A percentile compares a stretch with the other conserved stretches of the same genome.
These are phyloP conservation scores for Ogataea degrootiae DNA, from an alignment of 805 yeast species.

Conservation along the genomic window DNA sequence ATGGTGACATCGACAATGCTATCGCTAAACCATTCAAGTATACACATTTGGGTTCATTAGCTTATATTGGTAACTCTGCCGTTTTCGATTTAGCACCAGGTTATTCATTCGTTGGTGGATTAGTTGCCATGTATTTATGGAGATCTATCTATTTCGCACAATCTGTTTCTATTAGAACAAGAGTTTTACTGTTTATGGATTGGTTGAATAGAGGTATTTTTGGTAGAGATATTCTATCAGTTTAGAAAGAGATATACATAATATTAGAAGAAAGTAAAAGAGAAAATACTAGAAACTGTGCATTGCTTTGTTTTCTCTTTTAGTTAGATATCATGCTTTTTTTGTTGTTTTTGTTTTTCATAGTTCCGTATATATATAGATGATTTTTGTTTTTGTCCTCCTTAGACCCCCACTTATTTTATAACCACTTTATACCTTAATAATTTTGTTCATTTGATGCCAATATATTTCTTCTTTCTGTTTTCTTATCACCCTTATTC, in stretches of 20 bases:
- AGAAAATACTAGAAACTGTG: neutral
- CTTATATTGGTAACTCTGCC: constrained; percentile 67
- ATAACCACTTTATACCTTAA: neutral
- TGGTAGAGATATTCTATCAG: constrained; percentile 41
- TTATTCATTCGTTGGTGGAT: constrained; percentile 58
- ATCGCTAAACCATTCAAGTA: constrained; percentile 56
- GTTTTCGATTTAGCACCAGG: constrained; percentile 63
- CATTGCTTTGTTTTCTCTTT: neutral
- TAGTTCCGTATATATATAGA: neutral
- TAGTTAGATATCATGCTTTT: neutral
- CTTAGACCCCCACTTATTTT: neutral
- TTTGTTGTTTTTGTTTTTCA: neutral
- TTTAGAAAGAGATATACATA: constrained; percentile 1
- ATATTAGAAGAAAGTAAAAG: no score
- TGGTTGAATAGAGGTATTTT: constrained; percentile 61
- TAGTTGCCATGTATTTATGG: constrained; percentile 70
- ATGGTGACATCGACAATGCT: constrained; percentile 53
- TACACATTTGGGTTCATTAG: constrained; percentile 61
- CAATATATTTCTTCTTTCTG: no score
- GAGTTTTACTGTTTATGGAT: constrained; percentile 60
- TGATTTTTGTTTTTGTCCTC: neutral
- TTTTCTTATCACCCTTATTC: no score
- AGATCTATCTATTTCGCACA: constrained; percentile 67
- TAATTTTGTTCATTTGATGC: no score
- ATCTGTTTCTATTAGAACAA: constrained; percentile 58